Evolutionary conservation across 371 early-diverging fungal species (phyloP).

Genomic region (Parasitella parasitica): DNA sequence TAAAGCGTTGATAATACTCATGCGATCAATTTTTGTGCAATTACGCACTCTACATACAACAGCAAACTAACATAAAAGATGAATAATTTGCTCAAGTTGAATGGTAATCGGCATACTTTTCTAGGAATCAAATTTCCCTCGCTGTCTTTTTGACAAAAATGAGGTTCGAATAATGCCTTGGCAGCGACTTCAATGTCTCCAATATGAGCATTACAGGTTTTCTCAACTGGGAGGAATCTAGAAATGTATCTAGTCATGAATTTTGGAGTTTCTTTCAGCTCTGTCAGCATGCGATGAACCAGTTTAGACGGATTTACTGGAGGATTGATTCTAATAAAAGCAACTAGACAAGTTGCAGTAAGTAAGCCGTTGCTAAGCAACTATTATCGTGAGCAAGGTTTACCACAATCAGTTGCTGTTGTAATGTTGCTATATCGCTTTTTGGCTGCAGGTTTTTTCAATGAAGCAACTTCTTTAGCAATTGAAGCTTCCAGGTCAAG

Average conservation of each 20-base stretch:
- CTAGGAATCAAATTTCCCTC: constrained; percentile 36
- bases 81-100: not conserved
- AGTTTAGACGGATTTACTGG: constrained; percentile 63
- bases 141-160: constrained; percentile 50
- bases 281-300: constrained; percentile 59
- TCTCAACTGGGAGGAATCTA: constrained; percentile 64
- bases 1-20: constrained; percentile 53
- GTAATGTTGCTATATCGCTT: constrained; percentile 53
- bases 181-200: constrained; percentile 58
- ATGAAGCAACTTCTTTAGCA: constrained; percentile 61
- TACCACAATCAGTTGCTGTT: constrained; percentile 66
- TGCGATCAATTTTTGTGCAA: constrained; percentile 58
- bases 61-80: constrained; percentile 53
- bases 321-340: constrained; percentile 49
- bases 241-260: constrained; percentile 65
- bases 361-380: too few relatives aligned
- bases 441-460: constrained; percentile 48
- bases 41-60: constrained; percentile 66
- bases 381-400: not conserved
- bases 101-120: constrained; percentile 28
- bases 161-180: constrained; percentile 50
- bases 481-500: constrained; percentile 66
- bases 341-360: constrained; percentile 39
- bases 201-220: constrained; percentile 60
- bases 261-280: constrained; percentile 53